phyloP scores from a whole-genome alignment of 2,329 filamentous ascomycete genomes.

The Colletotrichum eremochloae region DNA sequence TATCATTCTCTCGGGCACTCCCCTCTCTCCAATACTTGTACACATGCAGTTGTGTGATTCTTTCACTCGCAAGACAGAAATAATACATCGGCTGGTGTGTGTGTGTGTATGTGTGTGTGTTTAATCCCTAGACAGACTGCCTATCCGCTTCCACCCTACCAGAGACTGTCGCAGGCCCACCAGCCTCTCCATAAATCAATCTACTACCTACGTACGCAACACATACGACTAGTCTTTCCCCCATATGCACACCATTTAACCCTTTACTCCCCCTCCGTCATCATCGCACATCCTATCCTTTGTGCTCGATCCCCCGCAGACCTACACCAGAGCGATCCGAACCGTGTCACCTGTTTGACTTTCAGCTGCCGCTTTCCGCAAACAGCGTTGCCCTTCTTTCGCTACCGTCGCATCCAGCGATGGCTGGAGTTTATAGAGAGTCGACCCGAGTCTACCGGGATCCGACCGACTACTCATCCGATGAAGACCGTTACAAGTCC shows the following conservation, averaged over 20 bases:
- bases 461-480: constrained; percentile 52
- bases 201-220: not conserved
- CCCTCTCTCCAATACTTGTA: constrained; percentile 25
- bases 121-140: constrained; percentile 9
- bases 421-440: constrained; percentile 50
- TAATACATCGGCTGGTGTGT: not conserved
- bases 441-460: constrained; percentile 51
- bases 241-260: constrained; percentile 33
- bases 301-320: constrained; percentile 35
- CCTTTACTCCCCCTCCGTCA: constrained; percentile 39
- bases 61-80: constrained; percentile 1
- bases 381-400: constrained; percentile 18
- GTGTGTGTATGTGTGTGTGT: not conserved
- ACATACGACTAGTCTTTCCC: constrained; percentile 4
- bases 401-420: constrained; percentile 36
- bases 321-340: constrained; percentile 17
- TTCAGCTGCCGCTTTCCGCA: constrained; percentile 34
- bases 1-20: constrained; percentile 30
- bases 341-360: constrained; percentile 12
- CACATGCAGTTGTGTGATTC: not conserved
- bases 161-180: constrained; percentile 18
- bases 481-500: constrained; percentile 61
- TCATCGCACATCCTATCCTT: constrained; percentile 34
- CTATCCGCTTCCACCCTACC: constrained; percentile 18
- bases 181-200: constrained; percentile 34